phyloP scores from a whole-genome alignment of 495 filamentous ascomycete genomes.

The Hapsidospora chrysogenum region DNA sequence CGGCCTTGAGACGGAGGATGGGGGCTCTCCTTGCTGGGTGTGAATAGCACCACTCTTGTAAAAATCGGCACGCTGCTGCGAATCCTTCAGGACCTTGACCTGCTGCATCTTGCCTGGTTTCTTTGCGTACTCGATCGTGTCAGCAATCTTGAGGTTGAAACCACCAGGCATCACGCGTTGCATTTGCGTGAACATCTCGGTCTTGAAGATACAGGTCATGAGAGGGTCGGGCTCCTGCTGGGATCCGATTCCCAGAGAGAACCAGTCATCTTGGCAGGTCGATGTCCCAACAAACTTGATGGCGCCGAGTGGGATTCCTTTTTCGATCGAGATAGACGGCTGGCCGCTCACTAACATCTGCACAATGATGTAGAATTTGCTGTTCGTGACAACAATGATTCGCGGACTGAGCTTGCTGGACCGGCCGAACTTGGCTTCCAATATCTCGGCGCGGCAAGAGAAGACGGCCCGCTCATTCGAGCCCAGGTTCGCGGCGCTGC shows the following conservation, averaged over 20 bases:
- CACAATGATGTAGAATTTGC: constrained; percentile 71
- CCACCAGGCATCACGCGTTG: constrained; percentile 56
- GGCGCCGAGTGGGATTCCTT: constrained; percentile 63
- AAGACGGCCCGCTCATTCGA: constrained; percentile 64
- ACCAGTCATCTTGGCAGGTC: constrained; percentile 85
- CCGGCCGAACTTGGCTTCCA: constrained; percentile 87
- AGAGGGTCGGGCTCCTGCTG: constrained; percentile 83
- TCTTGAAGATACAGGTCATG: constrained; percentile 87
- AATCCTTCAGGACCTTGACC: constrained; percentile 82
- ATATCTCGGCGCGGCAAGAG: constrained; percentile 73
- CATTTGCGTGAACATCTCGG: constrained; percentile 89
- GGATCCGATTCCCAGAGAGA: constrained; percentile 75
- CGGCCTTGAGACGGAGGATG: constrained; percentile 66
- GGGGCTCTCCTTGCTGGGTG: constrained; percentile 66
- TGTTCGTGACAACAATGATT: constrained; percentile 70
- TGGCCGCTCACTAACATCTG: constrained; percentile 74
- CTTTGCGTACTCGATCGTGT: constrained; percentile 89
- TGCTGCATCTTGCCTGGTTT: constrained; percentile 84
- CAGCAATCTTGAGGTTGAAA: constrained; percentile 64
- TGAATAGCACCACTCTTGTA: constrained; percentile 93
- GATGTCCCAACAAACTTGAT: constrained; percentile 76
- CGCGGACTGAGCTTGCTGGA: constrained; percentile 86
- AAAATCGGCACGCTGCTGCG: constrained; percentile 53
- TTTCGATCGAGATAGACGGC: constrained; percentile 61
- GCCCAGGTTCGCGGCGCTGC: constrained; percentile 43